Conservation (phyloP, 441 rosid species). For the Omphalea diandra region DNA sequence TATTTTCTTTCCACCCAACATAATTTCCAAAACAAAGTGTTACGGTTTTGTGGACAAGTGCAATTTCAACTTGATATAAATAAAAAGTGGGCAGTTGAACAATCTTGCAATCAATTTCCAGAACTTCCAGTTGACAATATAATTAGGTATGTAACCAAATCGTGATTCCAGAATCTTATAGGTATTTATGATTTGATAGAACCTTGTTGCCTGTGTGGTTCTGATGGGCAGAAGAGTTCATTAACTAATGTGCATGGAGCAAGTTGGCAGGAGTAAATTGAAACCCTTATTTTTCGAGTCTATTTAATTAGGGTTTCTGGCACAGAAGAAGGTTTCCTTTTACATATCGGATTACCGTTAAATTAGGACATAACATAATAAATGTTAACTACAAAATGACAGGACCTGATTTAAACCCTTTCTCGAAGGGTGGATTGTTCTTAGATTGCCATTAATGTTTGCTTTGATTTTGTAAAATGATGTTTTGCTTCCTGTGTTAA, state of each 20-base stretch:
- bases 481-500: neutral
- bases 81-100: neutral
- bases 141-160: neutral
- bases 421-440: neutral
- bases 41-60: neutral
- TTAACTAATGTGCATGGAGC: neutral
- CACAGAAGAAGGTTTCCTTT: neutral
- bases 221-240: neutral
- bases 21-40: too few species aligned
- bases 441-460: neutral
- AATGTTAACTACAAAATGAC: slow-evolving; percentile 2
- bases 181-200: neutral
- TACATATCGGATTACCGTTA: neutral
- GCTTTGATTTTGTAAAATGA: neutral
- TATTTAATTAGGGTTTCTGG: neutral
- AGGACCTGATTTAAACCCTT: neutral
- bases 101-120: neutral
- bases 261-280: slow-evolving; percentile 6
- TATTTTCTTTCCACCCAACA: too few species aligned
- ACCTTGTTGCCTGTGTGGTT: neutral
- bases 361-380: neutral
- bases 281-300: neutral
- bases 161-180: neutral
- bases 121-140: neutral
- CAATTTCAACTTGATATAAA: neutral